Conservation (phyloP, 169 alveolate species). For the Babesia bovis region DNA sequence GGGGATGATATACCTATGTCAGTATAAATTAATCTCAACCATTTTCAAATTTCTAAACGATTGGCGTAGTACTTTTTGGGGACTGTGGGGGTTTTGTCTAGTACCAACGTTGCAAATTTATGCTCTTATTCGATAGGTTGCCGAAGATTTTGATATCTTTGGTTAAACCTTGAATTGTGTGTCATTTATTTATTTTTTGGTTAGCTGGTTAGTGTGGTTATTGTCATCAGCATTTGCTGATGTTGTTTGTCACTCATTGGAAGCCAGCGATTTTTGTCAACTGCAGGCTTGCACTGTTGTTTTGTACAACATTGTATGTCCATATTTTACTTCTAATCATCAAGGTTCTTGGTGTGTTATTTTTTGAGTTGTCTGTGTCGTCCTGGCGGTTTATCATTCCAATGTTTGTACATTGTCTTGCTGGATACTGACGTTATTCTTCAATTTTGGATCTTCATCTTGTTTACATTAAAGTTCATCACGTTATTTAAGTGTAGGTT, state of each 20-base stretch:
- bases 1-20: too few species aligned
- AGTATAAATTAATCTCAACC: too few species aligned
- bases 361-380: not conserved
- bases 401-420: not conserved
- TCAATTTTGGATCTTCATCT: not conserved
- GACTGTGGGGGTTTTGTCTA: conserved; percentile 7
- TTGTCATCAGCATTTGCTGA: not conserved
- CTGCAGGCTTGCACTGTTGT: not conserved
- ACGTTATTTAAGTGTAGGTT: not conserved
- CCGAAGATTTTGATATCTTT: not conserved
- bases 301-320: too few species aligned
- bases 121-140: not conserved
- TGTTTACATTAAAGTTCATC: not conserved
- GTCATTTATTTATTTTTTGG: not conserved
- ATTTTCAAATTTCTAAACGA: too few species aligned
- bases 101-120: not conserved
- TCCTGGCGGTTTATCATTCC: not conserved
- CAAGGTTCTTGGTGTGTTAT: not conserved
- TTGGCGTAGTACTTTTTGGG: too few species aligned
- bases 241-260: not conserved
- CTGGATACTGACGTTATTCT: not conserved
- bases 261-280: not conserved
- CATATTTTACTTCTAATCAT: too few species aligned
- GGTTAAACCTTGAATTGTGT: not conserved
- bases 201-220: not conserved